These are phyloP conservation scores for Lactarius quietus DNA, from an alignment of 768 basidiomycete species.

Conservation along the genomic window DNA sequence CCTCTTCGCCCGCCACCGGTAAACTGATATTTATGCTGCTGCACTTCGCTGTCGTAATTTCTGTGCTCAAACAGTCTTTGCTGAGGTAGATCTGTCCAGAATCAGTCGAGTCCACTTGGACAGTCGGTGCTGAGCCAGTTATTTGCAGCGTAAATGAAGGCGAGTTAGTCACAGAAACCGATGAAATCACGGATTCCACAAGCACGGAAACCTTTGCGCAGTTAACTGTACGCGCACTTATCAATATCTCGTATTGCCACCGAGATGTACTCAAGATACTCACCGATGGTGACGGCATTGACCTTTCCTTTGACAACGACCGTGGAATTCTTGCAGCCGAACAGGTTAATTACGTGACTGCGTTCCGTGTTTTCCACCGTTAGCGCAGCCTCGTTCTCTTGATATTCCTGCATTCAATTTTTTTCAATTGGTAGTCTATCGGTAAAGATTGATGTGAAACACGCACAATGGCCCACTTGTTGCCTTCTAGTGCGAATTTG, in stretches of 20 bases:
- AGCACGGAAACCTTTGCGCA: conserved; percentile 85
- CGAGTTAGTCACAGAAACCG: conserved; percentile 82
- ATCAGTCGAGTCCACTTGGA: conserved; percentile 93
- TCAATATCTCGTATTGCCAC: background rate
- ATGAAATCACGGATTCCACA: conserved; percentile 90
- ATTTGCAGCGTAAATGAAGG: conserved; percentile 94
- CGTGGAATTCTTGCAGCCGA: conserved; percentile 82
- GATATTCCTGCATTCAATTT: conserved; percentile 65
- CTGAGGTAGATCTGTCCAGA: conserved; percentile 94
- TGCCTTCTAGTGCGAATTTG: conserved; percentile 86
- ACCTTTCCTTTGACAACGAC: conserved; percentile 89
- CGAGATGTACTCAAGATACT: conserved; percentile 28
- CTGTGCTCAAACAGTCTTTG: conserved; percentile 68
- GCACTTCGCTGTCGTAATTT: conserved; percentile 94
- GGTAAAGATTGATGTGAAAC: background rate
- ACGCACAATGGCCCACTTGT: conserved; percentile 88
- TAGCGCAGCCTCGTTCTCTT: conserved; percentile 74
- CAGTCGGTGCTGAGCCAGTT: conserved; percentile 83
- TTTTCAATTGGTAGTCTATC: background rate
- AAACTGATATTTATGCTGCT: conserved; percentile 88
- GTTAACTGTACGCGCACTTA: conserved; percentile 54
- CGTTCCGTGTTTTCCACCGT: conserved; percentile 73
- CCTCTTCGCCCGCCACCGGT: conserved; percentile 84
- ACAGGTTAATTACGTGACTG: conserved; percentile 84
- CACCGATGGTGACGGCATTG: conserved; percentile 89